Percentiles rank a stretch among this genome's conserved stretches.
These are phyloP conservation scores for Tulasnella calospora DNA, from an alignment of 768 basidiomycete genomes.

Conservation along the genomic window DNA sequence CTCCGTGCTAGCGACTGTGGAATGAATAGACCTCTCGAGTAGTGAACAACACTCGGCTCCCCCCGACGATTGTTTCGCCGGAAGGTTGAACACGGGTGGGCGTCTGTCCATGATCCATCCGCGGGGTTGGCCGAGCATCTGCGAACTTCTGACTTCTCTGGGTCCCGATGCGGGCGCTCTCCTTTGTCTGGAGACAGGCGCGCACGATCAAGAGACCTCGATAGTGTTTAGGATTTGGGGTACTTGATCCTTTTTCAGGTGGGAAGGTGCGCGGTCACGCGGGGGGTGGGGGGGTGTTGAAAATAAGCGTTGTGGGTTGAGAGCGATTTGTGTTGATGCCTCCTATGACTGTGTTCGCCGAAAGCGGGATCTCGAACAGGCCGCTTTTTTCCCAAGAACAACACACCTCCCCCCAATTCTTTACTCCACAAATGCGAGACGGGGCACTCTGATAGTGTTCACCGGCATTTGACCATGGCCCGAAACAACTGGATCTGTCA, in stretches of 20 bases:
- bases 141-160: not conserved
- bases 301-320: constrained; percentile 4
- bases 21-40: not conserved
- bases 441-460: not conserved
- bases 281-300: not conserved
- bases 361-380: not conserved
- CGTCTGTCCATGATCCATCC: not conserved
- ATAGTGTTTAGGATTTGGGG: constrained; percentile 5
- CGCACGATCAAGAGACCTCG: constrained; percentile 4
- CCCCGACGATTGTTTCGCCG: constrained; percentile 5
- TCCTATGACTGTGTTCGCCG: constrained; percentile 11
- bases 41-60: not conserved
- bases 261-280: not conserved
- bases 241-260: not conserved
- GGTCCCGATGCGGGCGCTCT: not conserved
- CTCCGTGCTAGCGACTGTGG: not conserved
- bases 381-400: not conserved
- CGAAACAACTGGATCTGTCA: not conserved
- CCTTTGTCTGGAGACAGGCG: not conserved
- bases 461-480: not conserved
- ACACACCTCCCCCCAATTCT: not conserved
- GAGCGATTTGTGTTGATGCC: not conserved
- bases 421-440: not conserved
- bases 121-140: not conserved
- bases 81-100: not conserved